Base-by-base conservation (phyloP, 2,329 filamentous ascomycete genomes). In the Xylariales sp. region DNA sequence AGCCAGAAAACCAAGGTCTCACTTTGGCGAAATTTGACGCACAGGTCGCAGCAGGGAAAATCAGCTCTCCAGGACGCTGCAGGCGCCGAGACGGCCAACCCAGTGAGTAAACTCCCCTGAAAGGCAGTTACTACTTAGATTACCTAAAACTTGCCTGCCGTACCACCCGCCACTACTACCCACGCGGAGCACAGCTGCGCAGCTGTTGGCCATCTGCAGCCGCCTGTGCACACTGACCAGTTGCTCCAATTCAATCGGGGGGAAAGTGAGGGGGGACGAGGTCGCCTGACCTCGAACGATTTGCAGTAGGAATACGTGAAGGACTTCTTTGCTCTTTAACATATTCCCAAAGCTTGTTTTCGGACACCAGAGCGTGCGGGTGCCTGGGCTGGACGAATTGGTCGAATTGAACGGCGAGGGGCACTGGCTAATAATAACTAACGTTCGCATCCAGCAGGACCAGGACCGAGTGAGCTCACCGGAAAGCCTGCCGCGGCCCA, bases 401-500 rank as follows among this genome's bases (percentile, higher is more conserved):
- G n/a, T n/a, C n/a, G n/a, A n/a, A n/a, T n/a, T 30, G 29, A 17
- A 12, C 8, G 14, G 8, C 29, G 29, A 30, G 8, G 11, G 29
- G 29, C 14, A 30, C 29, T 30, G 16, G n/a, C n/a, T 14, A 15
- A 18, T 14, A 12, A 15, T 16, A 19, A 12, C 15, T 14, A 31
- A 18, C 13, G 29, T 19, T 19, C 13, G 11, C 17, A 15, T 33
- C 31, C 16, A 25, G 23, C 13, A 27, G 8, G 8, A 13, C 15
- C 6, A 25, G n/a, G 15, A 24, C 20, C 20, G 5, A 27, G 11
- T 10, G 17, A 14, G 16, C 31, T 20, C 10, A 11, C 12, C 13
- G 16, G 31, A 12, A 11, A 14, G 14, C 16, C 17, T 33, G 27
- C 49, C 50, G 40, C 52, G 61, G 47, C 63, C 63, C 33, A 60